Evolutionary conservation across 257 asterid genomes (phyloP), one percentile per base, ranked within the genome.

Genomic region (Solanum habrochaites): DNA sequence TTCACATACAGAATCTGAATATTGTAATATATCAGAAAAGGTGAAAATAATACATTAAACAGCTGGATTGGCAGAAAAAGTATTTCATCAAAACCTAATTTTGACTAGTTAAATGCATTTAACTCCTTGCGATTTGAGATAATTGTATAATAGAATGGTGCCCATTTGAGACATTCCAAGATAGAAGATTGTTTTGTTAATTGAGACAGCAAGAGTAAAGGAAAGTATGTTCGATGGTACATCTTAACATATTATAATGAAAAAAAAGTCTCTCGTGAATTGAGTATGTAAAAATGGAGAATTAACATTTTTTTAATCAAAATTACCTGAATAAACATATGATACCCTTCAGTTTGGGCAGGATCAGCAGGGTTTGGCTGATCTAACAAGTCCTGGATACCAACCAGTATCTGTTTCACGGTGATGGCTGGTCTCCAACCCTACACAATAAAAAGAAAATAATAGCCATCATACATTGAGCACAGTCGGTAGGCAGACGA

Each of bases 351-450:
- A 85, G 91, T 89, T 86, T 89, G 91, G 11, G 91, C 91, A 27
- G 91, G 91, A 67, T 88, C 90, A 74, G 88, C 83, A 29, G 90
- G 88, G 83, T 88, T 88, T 20, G 90, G 90, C 87, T 88, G 88
- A 82, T 88, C 90, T 69, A 88, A 72, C 82, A 88, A 88, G 85
- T 88, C 90, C 56, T 88, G 90, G 80, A 89, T 82, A 81, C 91
- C 91, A 87, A 89, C 83, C 40, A 89, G 87, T 80, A 89, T 89
- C 73, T 89, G 91, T 56, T 89, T 89, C 87, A 89, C 91, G 0
- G 91, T 89, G 66, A 89, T 89, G 84, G 91, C 91, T 81, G 91
- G 91, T 87, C 90, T 88, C 90, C 90, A 88, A 3, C 90, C 90
- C 90, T 88, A 40, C 12, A 78, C 18, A 74, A 13, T 31, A 66